Evolutionary conservation across 257 asterid genomes (phyloP).

Genomic region (Solanum verrucosum): DNA sequence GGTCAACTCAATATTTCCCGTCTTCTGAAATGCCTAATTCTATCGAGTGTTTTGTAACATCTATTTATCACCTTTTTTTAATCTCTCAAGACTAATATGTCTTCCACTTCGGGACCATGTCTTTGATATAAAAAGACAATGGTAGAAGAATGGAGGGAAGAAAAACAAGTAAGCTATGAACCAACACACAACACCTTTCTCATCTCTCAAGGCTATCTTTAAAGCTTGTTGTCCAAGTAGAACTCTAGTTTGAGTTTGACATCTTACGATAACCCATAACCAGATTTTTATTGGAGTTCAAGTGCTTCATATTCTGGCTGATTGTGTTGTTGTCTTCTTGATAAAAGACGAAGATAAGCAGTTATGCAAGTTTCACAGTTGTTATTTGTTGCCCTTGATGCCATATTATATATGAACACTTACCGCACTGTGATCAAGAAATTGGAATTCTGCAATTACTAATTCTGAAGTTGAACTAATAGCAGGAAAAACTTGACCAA

Average conservation of each 20-base stretch:
- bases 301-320: background rate
- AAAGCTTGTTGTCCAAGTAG: background rate
- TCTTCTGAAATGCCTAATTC: background rate
- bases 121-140: background rate
- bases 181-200: background rate
- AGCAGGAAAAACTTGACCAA: conserved; percentile 55
- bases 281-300: background rate
- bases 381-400: background rate
- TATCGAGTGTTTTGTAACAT: background rate
- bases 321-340: background rate
- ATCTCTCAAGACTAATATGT: background rate
- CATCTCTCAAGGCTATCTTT: background rate
- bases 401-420: background rate
- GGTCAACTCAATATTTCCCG: background rate
- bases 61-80: background rate
- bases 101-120: background rate
- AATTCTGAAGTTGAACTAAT: conserved; percentile 4
- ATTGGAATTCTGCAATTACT: background rate
- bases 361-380: background rate
- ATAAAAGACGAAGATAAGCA: background rate
- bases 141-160: background rate
- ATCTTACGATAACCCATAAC: background rate
- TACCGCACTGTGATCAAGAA: background rate
- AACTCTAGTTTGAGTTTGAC: background rate
- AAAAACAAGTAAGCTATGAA: background rate